Conservation (phyloP, 768 basidiomycete species). For the Amanita phalloides region DNA sequence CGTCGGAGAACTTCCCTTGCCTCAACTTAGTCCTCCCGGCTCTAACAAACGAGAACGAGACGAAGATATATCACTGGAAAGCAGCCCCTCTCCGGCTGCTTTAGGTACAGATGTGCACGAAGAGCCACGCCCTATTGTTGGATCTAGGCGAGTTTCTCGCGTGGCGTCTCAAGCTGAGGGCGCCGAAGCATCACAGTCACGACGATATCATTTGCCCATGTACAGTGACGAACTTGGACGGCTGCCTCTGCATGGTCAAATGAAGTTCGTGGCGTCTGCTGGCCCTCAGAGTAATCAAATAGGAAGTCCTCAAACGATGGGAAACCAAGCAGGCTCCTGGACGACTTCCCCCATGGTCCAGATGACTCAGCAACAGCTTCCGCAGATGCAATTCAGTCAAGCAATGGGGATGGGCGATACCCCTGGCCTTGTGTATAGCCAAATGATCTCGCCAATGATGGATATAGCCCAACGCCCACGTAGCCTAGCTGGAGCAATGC, state of each 20-base stretch:
- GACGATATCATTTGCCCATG: constrained; percentile 31
- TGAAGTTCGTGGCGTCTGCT: constrained; percentile 12
- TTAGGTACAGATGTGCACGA: constrained; percentile 4
- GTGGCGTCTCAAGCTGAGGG: background rate
- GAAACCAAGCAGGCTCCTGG: background rate
- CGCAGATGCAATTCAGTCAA: background rate
- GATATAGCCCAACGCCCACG: background rate
- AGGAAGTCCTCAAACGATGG: constrained; percentile 2
- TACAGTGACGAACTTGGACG: constrained; percentile 52
- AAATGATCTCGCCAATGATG: background rate
- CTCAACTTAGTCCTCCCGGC: constrained; percentile 36
- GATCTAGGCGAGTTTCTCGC: constrained; percentile 4
- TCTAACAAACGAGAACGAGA: constrained; percentile 57
- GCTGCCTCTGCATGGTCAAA: constrained; percentile 31
- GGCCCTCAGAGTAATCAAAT: background rate
- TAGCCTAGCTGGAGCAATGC: background rate
- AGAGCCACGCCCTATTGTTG: background rate
- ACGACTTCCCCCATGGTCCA: background rate
- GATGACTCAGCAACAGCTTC: background rate
- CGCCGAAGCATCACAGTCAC: background rate
- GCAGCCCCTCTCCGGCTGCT: constrained; percentile 5
- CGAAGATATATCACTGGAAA: constrained; percentile 26
- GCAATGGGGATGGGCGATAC: background rate
- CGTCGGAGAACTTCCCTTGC: constrained; percentile 61
- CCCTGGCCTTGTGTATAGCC: background rate